Conservation (phyloP, 192 early-diverging fungal genomes). For the Coemansia umbellata region DNA sequence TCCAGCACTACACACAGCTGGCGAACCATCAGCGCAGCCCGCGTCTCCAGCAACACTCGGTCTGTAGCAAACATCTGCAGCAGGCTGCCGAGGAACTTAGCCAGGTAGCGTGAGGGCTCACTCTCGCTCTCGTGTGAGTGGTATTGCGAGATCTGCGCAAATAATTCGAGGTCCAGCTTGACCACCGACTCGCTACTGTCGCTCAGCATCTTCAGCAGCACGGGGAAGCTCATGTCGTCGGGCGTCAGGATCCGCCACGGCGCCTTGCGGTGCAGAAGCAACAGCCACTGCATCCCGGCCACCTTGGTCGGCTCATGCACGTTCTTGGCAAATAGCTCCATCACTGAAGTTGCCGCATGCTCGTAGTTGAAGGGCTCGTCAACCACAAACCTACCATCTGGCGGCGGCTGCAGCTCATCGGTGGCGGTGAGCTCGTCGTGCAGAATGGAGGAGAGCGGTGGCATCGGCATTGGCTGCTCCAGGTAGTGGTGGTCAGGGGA, state of each 20-base stretch:
- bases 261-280: conserved; percentile 94
- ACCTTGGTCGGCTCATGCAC: conserved; percentile 91
- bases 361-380: conserved; percentile 82
- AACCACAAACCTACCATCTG: not conserved
- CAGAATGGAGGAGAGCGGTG: no score
- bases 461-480: not conserved
- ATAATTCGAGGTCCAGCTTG: conserved; percentile 82
- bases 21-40: conserved; percentile 89
- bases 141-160: conserved; percentile 84
- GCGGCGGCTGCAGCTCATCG: not conserved
- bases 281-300: conserved; percentile 90
- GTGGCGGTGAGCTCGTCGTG: not conserved
- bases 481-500: not conserved
- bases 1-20: conserved; percentile 88
- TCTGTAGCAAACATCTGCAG: conserved; percentile 88
- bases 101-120: conserved; percentile 59
- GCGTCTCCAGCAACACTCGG: conserved; percentile 77
- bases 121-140: conserved; percentile 2
- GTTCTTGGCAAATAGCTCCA: conserved; percentile 62
- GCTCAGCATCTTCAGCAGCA: conserved; percentile 85
- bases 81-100: conserved; percentile 84
- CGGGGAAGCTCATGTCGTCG: conserved; percentile 83
- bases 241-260: conserved; percentile 80
- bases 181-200: conserved; percentile 96
- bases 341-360: conserved; percentile 73